Conservation (phyloP, 164 flowering plant species). For the Tinospora cordifolia region DNA sequence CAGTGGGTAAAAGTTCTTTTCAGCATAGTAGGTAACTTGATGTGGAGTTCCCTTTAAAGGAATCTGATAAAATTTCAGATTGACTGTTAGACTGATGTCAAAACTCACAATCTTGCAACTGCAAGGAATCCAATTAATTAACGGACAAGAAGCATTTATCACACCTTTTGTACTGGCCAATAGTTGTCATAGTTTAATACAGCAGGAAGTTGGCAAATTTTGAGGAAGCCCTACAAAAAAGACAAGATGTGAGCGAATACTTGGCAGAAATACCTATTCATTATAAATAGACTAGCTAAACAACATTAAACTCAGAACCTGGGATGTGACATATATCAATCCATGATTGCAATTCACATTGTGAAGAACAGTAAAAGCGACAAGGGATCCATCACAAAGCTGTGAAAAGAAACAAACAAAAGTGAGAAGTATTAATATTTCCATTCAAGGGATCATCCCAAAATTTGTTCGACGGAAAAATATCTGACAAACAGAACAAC, state of each 20-base stretch:
- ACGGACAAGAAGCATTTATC: constrained; percentile 4
- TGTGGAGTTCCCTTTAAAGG: constrained; percentile 94
- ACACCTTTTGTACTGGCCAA: constrained; percentile 97
- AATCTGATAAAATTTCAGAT: constrained; percentile 38
- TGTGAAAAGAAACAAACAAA: constrained; percentile 13
- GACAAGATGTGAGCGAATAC: neutral
- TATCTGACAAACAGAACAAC: no score
- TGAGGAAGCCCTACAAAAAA: constrained; percentile 64
- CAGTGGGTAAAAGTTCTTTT: constrained; percentile 85
- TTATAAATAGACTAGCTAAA: neutral
- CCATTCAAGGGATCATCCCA: no score
- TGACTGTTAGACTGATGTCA: neutral
- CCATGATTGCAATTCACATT: constrained; percentile 97
- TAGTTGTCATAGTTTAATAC: constrained; percentile 69
- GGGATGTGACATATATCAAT: constrained; percentile 86
- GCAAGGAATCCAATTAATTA: neutral
- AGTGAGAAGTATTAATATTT: no score
- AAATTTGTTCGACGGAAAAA: no score
- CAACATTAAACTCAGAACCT: constrained; percentile 34
- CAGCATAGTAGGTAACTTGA: constrained; percentile 90
- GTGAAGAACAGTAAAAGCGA: constrained; percentile 92
- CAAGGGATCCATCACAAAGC: constrained; percentile 93
- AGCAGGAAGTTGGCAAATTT: constrained; percentile 91
- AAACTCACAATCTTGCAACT: neutral
- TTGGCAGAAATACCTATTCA: neutral